Evolutionary conservation across 306 rosid genomes (phyloP).

Genomic region (Urtica urens): DNA sequence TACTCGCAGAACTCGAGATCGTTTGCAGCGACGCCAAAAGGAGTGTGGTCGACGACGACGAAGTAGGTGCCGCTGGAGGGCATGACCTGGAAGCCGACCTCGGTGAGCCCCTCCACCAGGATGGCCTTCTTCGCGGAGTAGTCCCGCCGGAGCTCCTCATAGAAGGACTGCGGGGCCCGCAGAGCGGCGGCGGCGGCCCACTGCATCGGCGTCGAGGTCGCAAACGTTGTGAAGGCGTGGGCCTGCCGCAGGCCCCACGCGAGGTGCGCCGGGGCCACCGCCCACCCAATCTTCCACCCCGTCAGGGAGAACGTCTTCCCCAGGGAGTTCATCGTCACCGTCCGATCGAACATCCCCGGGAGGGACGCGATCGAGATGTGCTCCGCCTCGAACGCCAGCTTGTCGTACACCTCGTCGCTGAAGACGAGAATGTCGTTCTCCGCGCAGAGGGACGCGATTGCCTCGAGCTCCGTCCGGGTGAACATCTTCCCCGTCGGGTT

Average conservation of each 20-base stretch:
- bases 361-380: conserved; percentile 75
- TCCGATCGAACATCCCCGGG: conserved; percentile 83
- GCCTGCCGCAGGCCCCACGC: conserved; percentile 81
- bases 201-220: conserved; percentile 81
- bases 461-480: conserved; percentile 51
- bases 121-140: conserved; percentile 65
- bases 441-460: conserved; percentile 72
- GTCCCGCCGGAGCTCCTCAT: conserved; percentile 57
- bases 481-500: conserved; percentile 92
- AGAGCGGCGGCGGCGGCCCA: conserved; percentile 86
- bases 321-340: conserved; percentile 76
- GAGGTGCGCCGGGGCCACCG: conserved; percentile 72
- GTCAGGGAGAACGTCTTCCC: conserved; percentile 93
- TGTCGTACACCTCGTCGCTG: conserved; percentile 81
- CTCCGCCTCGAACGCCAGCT: conserved; percentile 84
- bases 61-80: conserved; percentile 90
- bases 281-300: conserved; percentile 92
- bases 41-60: conserved; percentile 86
- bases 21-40: conserved; percentile 68
- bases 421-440: conserved; percentile 78
- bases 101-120: conserved; percentile 72
- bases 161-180: conserved; percentile 82
- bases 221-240: conserved; percentile 59
- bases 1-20: conserved; percentile 81
- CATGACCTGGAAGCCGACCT: conserved; percentile 71